Base-by-base conservation (phyloP, 331 rosid species). In the Stylosanthes scabra region DNA sequence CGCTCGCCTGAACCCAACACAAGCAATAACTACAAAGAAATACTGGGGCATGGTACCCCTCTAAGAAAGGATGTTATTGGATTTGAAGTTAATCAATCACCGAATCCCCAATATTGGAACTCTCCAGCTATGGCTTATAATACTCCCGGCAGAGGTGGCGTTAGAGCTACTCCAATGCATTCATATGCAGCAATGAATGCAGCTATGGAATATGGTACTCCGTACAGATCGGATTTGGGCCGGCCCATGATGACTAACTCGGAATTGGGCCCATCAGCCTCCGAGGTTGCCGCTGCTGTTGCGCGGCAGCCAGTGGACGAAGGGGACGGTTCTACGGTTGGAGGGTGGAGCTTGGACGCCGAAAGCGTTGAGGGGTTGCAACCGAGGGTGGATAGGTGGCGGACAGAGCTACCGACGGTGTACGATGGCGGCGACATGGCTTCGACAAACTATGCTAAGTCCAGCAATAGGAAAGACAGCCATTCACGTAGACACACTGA, bases 231-330 rank as follows among this genome's bases (percentile, higher is more conserved):
- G 10, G 76, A 77, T 54, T 46, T 78, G 58, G 72, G 71, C 8
- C 66, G 61, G 1, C 84, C 86, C 5, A 40, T 81, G 1, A 9
- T 95, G 44, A 92, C 99, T 0, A 87, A 92, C 68, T 95, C 99
- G 0, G 97, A 92, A 54, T 75, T 95, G 0, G 99, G 99, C 2
- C 99, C 99, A 0, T 95, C 98, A 1, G 91, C 99, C 0, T 95
- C 98, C 0, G 99, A 92, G 86, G 97, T 95, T 5, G 99, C 99
- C 0, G 97, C 84, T 0, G 84, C 75, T 0, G 64, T 95, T 56
- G 98, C 97, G 0, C 83, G 63, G 7, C 74, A 31, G 4, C 87
- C 88, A 0, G 8, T 13, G 41, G 89, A 80, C 2, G 98, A 88
- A 25, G 83, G 66, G 0, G 93, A 86, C 39, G 83, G 78, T 75